Base-by-base conservation (phyloP, 805 yeast species). In the Hanseniaspora valbyensis region DNA sequence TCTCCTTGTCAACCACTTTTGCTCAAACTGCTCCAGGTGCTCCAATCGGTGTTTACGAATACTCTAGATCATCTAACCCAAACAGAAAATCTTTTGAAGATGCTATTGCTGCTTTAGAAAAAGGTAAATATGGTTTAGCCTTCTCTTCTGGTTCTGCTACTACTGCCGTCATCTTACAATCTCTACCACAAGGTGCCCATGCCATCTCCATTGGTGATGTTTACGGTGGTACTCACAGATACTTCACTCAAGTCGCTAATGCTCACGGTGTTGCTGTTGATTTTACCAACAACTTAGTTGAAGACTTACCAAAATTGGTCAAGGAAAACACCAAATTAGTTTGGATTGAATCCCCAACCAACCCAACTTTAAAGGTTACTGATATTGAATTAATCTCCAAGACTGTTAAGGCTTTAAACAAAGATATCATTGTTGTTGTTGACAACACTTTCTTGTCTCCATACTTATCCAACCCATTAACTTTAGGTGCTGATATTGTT, bases 401-500 rank as follows among this genome's bases (percentile, higher is more conserved):
- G 38, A 70, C 79, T 53, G 75, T 84, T 57, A 69, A 70, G 58
- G 62, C 73, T 49, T 68, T 76, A 52, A 72, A 75, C 60, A 72
- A 72, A 55, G 74, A 71, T 54, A 72, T 81, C 55, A 62, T 71
- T 43, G 72, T 85, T 54, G 92, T 80, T 43, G 95, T 85, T 54
- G 95, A 85, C 72, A 85, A 85, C 76, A 85, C 95, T 38, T 86
- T 85, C 75, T 69, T 84, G 63, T 82, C 92, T 16, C 95, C 95
- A 61, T 85, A 85, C 70, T 69, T 85, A 60, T 85, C 88, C 56
- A 85, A 83, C 72, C 95, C 95, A 56, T 74, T 86, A 64, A 70
- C 67, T 55, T 80, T 73, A 58, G 95, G 95, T 57, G 95, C 92
- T 50, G 95, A 86, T 61, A 76, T 85, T 54, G 94, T 86, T 44